These are phyloP conservation scores for Pulveroboletus sp. DNA, from an alignment of 768 basidiomycete genomes.

Conservation along the genomic window DNA sequence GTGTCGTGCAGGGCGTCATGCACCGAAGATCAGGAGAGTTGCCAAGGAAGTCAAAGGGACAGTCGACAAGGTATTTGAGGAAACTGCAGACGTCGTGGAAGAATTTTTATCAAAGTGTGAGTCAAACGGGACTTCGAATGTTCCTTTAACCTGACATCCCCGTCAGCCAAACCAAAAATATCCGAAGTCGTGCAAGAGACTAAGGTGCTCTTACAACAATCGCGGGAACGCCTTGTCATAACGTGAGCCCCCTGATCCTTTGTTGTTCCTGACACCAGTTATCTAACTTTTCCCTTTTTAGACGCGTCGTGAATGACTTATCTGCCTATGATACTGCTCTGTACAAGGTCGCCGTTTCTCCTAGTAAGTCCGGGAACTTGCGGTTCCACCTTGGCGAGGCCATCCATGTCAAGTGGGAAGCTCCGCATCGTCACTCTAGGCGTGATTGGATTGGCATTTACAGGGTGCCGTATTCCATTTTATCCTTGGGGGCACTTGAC, in stretches of 20 bases:
- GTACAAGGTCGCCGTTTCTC: slow-evolving; percentile 66
- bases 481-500: neutral
- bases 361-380: slow-evolving; percentile 45
- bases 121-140: slow-evolving; percentile 24
- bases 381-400: slow-evolving; percentile 90
- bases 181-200: slow-evolving; percentile 92
- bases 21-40: slow-evolving; percentile 76
- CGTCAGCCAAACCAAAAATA: slow-evolving; percentile 77
- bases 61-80: slow-evolving; percentile 93
- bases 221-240: slow-evolving; percentile 86
- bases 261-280: neutral
- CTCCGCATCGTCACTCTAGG: slow-evolving; percentile 79
- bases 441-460: slow-evolving; percentile 97
- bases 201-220: slow-evolving; percentile 85
- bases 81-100: slow-evolving; percentile 88
- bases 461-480: slow-evolving; percentile 43
- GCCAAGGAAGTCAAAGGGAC: slow-evolving; percentile 91
- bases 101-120: slow-evolving; percentile 89
- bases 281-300: slow-evolving; percentile 17
- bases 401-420: slow-evolving; percentile 82
- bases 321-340: slow-evolving; percentile 74
- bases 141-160: slow-evolving; percentile 5
- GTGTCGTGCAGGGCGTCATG: slow-evolving; percentile 73
- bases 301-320: slow-evolving; percentile 80
- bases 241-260: slow-evolving; percentile 51